Conservation (phyloP, 148 eudicot species). For the Rhododendron ferrugineum region DNA sequence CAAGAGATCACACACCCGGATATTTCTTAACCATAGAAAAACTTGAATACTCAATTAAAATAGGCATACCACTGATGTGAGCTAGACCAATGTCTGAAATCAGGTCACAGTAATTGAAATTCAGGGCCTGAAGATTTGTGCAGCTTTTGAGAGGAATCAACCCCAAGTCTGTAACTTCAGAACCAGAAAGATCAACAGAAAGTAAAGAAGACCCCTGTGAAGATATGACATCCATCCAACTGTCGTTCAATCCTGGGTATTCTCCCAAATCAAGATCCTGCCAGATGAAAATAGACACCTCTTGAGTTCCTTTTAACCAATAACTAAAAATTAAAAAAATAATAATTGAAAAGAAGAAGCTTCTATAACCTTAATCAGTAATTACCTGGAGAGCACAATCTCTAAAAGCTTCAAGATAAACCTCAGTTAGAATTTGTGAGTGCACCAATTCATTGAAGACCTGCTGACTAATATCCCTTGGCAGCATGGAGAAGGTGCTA, state of each 20-base stretch:
- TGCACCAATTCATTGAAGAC: constrained; percentile 59
- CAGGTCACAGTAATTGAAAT: constrained; percentile 50
- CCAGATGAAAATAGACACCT: not conserved
- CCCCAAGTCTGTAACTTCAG: constrained; percentile 64
- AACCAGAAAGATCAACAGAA: constrained; percentile 56
- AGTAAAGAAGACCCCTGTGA: constrained; percentile 72
- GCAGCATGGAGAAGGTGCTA: constrained; percentile 48
- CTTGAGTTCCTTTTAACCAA: not conserved
- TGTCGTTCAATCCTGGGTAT: constrained; percentile 52
- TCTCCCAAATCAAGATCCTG: constrained; percentile 65
- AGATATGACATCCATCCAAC: constrained; percentile 66
- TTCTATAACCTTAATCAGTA: not conserved
- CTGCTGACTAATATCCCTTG: constrained; percentile 72
- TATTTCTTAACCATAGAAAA: not conserved
- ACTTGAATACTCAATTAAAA: not conserved
- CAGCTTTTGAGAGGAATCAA: constrained; percentile 46
- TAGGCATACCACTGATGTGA: constrained; percentile 38
- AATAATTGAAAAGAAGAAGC: not conserved
- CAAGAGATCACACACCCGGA: not conserved
- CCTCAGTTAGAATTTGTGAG: constrained; percentile 40
- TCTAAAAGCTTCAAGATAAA: constrained; percentile 51
- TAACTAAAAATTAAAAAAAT: not conserved
- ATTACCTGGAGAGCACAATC: constrained; percentile 72
- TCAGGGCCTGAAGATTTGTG: constrained; percentile 43
- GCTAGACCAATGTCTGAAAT: constrained; percentile 54